Evolutionary conservation across 441 rosid genomes (phyloP).

Genomic region (Raphanus hybrid): DNA sequence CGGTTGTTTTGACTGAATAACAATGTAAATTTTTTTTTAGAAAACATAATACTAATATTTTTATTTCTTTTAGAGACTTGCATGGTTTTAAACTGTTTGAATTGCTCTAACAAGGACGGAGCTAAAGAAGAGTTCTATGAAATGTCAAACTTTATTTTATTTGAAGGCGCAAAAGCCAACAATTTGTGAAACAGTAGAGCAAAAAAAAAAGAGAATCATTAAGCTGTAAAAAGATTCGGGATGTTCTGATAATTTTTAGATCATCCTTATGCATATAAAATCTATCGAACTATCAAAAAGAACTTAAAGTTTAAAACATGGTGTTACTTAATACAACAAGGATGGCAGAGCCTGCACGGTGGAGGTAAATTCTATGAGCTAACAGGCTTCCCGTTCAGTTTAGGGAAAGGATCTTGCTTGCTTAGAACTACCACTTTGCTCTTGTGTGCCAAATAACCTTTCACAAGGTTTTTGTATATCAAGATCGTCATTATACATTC

Average conservation of each 20-base stretch:
- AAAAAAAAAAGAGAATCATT: background rate
- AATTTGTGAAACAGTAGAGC: background rate
- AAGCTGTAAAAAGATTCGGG: background rate
- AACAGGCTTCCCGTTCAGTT: conserved; percentile 77
- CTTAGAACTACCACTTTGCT: conserved; percentile 95
- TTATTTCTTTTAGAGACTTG: no score
- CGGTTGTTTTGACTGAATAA: background rate
- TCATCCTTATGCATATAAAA: background rate
- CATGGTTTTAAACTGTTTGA: no score
- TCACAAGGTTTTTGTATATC: conserved; percentile 86
- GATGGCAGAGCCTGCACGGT: no score
- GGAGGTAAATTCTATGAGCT: conserved; percentile 40
- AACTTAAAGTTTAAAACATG: background rate
- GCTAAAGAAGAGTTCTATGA: no score
- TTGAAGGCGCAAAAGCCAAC: background rate
- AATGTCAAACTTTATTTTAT: no score
- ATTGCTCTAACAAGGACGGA: no score
- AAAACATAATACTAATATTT: no score
- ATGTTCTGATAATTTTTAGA: background rate
- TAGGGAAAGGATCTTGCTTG: conserved; percentile 96
- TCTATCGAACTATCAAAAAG: conserved; percentile 5
- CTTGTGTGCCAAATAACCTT: conserved; percentile 92
- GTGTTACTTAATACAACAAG: no score
- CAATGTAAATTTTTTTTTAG: background rate
- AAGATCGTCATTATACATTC: conserved; percentile 90